Evolutionary conservation across 306 rosid genomes (phyloP).

Genomic region (Vicia faba): DNA sequence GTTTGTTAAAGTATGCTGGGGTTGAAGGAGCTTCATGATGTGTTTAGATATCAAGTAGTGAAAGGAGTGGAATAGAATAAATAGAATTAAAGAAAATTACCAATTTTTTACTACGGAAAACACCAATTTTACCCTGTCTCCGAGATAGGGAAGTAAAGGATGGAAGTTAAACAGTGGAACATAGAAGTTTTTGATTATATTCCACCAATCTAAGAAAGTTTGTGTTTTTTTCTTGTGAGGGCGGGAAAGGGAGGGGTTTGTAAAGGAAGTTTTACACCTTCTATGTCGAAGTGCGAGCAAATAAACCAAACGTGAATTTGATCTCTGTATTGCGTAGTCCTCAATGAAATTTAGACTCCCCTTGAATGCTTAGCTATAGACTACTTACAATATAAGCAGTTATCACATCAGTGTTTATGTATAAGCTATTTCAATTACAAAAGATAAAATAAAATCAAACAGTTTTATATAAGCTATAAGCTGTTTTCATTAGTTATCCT

Average conservation of each 20-base stretch:
- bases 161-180: background rate
- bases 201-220: background rate
- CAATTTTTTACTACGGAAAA: background rate
- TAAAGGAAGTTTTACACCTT: background rate
- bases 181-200: background rate
- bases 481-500: background rate
- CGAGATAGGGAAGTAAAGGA: conserved; percentile 4
- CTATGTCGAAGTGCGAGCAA: background rate
- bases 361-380: conserved; percentile 18
- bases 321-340: background rate
- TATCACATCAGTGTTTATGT: background rate
- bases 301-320: conserved; percentile 6
- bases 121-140: background rate
- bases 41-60: conserved; percentile 7
- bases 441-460: background rate
- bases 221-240: background rate
- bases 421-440: background rate
- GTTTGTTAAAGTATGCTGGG: conserved; percentile 12
- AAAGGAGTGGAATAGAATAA: background rate
- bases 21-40: conserved; percentile 2
- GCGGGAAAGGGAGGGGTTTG: background rate
- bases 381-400: background rate
- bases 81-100: background rate
- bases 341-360: conserved; percentile 3
- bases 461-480: background rate